Percentiles rank a stretch among this genome's conserved stretches.
These are phyloP conservation scores for Scedosporium aurantiacum DNA, from an alignment of 2,329 filamentous ascomycete species.

Conservation along the genomic window DNA sequence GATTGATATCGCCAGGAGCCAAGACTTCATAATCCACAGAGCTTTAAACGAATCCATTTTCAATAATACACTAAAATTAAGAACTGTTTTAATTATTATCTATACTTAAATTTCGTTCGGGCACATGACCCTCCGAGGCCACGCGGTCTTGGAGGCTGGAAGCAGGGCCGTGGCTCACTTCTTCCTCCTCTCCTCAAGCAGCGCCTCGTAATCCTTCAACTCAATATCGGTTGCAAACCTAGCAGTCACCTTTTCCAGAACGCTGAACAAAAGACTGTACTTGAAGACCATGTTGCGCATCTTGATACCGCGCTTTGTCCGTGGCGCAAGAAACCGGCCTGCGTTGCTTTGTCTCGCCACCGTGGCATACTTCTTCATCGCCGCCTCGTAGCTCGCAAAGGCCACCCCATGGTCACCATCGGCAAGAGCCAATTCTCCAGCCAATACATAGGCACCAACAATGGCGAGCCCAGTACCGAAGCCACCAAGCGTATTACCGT, in stretches of 20 bases:
- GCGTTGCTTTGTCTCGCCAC: background rate
- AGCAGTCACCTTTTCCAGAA: background rate
- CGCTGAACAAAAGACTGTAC: background rate
- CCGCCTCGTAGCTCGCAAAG: background rate
- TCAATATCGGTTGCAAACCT: background rate
- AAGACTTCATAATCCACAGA: too few relatives aligned
- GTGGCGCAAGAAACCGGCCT: background rate
- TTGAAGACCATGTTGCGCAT: background rate
- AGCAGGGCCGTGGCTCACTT: too few relatives aligned
- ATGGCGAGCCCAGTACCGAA: background rate
- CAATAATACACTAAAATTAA: too few relatives aligned
- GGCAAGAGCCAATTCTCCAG: background rate
- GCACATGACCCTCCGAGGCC: too few relatives aligned
- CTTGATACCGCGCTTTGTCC: background rate
- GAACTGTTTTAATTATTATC: too few relatives aligned
- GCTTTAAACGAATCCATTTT: too few relatives aligned
- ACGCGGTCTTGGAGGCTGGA: too few relatives aligned
- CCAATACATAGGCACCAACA: background rate
- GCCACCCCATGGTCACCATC: background rate
- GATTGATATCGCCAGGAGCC: too few relatives aligned
- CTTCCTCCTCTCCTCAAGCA: conserved; percentile 6
- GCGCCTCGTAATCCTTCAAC: background rate
- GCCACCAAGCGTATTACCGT: background rate
- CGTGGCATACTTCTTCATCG: background rate
- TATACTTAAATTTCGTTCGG: too few relatives aligned